A percentile compares a stretch with the other conserved stretches of the same genome.
phyloP scores from a whole-genome alignment of 768 basidiomycete genomes.

The Auricularia sp. region DNA sequence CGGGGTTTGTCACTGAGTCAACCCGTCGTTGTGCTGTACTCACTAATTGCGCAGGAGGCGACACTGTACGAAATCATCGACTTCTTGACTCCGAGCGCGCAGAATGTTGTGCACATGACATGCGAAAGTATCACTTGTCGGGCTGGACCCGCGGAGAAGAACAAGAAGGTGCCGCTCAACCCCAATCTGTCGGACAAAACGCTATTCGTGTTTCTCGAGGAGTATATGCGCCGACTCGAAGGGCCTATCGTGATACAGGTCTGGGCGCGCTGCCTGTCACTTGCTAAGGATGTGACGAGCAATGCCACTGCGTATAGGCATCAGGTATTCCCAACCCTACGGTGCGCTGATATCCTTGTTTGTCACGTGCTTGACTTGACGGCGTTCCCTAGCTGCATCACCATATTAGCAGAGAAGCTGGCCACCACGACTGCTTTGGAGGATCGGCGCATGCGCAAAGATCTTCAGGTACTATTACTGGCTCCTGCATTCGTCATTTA shows the following conservation, averaged over 20 bases:
- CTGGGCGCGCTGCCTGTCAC: slow-evolving; percentile 68
- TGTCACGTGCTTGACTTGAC: slow-evolving; percentile 3
- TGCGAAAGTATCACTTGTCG: slow-evolving; percentile 72
- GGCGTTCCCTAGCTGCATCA: slow-evolving; percentile 47
- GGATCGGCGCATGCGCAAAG: slow-evolving; percentile 77
- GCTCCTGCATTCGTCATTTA: background rate
- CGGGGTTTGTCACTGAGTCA: slow-evolving; percentile 27
- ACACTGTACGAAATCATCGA: slow-evolving; percentile 75
- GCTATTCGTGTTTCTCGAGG: slow-evolving; percentile 81
- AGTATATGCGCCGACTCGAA: slow-evolving; percentile 73
- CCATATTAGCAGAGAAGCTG: slow-evolving; percentile 71
- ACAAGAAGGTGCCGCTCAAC: slow-evolving; percentile 49
- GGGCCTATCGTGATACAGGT: slow-evolving; percentile 89
- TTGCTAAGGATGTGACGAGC: slow-evolving; percentile 68
- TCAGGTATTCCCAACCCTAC: slow-evolving; percentile 60
- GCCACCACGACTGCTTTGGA: slow-evolving; percentile 86
- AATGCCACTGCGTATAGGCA: slow-evolving; percentile 57
- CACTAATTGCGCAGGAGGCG: slow-evolving; percentile 18
- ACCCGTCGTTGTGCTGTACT: background rate
- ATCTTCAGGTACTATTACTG: slow-evolving; percentile 53
- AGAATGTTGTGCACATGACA: slow-evolving; percentile 77
- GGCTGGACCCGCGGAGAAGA: slow-evolving; percentile 42
- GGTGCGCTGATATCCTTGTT: slow-evolving; percentile 34
- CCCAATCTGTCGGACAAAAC: slow-evolving; percentile 63
- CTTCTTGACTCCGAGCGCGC: slow-evolving; percentile 71